Percentiles rank a stretch among this genome's conserved stretches.
Evolutionary conservation across 352 stramenopile species (phyloP).

Genomic region (Hyphochytrium catenoides): DNA sequence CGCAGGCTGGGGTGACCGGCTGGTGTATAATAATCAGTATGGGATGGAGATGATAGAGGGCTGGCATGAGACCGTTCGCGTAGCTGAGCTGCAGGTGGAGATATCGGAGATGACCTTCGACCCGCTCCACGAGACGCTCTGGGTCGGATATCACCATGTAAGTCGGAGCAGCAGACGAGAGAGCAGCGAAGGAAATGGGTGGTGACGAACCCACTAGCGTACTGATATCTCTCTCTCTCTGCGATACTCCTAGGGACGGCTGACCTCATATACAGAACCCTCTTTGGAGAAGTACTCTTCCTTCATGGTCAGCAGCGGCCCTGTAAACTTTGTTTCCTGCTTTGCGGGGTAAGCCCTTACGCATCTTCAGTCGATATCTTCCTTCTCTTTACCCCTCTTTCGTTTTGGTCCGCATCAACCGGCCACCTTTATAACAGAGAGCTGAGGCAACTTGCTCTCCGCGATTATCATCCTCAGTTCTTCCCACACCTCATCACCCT

Average conservation of each 20-base stretch:
- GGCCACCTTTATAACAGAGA: constrained; percentile 4
- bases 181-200: background rate
- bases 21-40: too few relatives aligned
- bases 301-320: constrained; percentile 1
- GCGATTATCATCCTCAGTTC: too few relatives aligned
- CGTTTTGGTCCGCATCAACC: constrained; percentile 4
- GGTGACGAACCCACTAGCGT: too few relatives aligned
- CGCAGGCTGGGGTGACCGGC: too few relatives aligned
- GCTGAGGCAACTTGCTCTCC: constrained; percentile 7
- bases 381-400: constrained; percentile 1
- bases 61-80: too few relatives aligned
- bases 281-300: constrained; percentile 9
- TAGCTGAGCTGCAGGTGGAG: too few relatives aligned
- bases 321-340: constrained; percentile 6
- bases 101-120: constrained; percentile 9
- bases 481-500: too few relatives aligned
- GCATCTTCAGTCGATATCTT: background rate
- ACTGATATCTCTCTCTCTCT: background rate
- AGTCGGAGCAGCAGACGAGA: background rate
- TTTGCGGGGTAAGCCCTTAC: constrained; percentile 2
- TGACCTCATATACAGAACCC: constrained; percentile 6
- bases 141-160: constrained; percentile 5
- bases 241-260: constrained; percentile 6
- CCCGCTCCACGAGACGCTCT: constrained; percentile 6
- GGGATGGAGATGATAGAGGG: too few relatives aligned